These are phyloP conservation scores for Westerdykella sp. DNA, from an alignment of 2,329 filamentous ascomycete genomes.

Conservation along the genomic window DNA sequence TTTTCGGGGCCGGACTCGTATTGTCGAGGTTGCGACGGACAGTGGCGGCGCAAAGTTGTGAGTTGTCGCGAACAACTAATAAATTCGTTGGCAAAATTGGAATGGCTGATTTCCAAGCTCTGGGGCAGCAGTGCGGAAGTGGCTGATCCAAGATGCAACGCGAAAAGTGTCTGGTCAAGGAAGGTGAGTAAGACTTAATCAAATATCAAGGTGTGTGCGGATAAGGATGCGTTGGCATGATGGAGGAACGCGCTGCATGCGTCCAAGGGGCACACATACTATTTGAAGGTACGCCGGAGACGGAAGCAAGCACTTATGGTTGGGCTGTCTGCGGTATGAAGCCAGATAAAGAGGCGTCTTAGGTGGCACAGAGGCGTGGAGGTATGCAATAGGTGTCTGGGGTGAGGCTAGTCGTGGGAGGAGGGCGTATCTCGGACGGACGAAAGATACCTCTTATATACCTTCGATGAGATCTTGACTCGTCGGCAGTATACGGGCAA, in stretches of 20 bases:
- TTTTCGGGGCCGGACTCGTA: background rate
- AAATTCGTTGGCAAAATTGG: slow-evolving; percentile 27
- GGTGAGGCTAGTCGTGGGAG: background rate
- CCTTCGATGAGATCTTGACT: background rate
- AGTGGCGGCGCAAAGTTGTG: slow-evolving; percentile 17
- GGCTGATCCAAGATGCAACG: slow-evolving; percentile 20
- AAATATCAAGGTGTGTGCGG: slow-evolving; percentile 24
- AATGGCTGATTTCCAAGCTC: slow-evolving; percentile 19
- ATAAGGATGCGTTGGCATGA: slow-evolving; percentile 28
- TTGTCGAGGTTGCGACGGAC: background rate
- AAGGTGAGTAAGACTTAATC: slow-evolving; percentile 31
- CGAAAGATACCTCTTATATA: background rate
- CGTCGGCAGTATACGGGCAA: background rate
- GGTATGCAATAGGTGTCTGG: slow-evolving; percentile 10
- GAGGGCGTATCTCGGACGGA: background rate
- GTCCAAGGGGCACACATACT: slow-evolving; percentile 26
- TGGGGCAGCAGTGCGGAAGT: slow-evolving; percentile 10
- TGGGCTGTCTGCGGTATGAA: slow-evolving; percentile 1
- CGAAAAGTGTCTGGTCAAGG: slow-evolving; percentile 17
- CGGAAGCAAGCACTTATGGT: background rate
- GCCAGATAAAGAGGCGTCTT: slow-evolving; percentile 9
- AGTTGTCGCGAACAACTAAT: slow-evolving; percentile 26
- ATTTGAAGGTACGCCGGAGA: slow-evolving; percentile 12
- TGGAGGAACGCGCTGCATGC: slow-evolving; percentile 21
- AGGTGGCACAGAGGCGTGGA: slow-evolving; percentile 13